phyloP scores from a whole-genome alignment of 208 protist species.

The Leishmania guyanensis region DNA sequence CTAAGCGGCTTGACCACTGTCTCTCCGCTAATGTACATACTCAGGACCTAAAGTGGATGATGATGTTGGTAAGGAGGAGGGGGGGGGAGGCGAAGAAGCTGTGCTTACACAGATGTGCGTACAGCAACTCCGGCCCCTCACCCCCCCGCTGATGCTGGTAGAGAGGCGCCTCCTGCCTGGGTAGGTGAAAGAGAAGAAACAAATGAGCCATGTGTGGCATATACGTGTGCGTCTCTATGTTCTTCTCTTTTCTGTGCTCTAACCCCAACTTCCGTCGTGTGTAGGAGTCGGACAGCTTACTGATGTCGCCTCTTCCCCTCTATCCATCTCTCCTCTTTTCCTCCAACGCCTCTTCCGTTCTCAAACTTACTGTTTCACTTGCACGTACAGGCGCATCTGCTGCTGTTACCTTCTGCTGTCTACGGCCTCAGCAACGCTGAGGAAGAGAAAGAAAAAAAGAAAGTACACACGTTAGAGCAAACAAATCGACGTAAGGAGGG shows the following conservation, averaged over 20 bases:
- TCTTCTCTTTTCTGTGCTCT: background rate
- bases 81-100: background rate
- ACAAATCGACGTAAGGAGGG: background rate
- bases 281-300: background rate
- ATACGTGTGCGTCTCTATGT: background rate
- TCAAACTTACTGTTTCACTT: background rate
- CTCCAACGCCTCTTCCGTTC: background rate
- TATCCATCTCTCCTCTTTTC: background rate
- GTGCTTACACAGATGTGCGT: background rate
- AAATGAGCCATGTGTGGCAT: background rate
- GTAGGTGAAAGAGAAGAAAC: too few relatives aligned
- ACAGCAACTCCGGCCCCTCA: background rate
- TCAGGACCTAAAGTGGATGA: background rate
- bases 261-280: background rate
- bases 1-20: background rate
- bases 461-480: background rate
- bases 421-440: background rate
- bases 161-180: background rate
- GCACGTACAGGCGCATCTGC: background rate
- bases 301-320: background rate
- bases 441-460: background rate
- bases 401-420: background rate
- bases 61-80: background rate
- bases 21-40: background rate
- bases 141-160: background rate